Evolutionary conservation across 768 basidiomycete genomes (phyloP).

Genomic region (Boletellus emodensis): DNA sequence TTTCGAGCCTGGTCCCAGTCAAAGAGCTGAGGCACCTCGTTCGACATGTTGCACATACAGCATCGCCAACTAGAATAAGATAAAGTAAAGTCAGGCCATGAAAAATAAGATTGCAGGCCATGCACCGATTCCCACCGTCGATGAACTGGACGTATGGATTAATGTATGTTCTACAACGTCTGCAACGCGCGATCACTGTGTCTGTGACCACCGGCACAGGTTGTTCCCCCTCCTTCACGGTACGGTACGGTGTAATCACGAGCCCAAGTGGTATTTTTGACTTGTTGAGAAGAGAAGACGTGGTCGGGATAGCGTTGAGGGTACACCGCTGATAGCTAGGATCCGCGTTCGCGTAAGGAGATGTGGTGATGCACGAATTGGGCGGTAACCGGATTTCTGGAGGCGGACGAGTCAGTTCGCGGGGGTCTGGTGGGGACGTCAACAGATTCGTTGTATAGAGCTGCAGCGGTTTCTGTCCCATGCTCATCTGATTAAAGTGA

Average conservation of each 20-base stretch:
- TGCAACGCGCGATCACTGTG: conserved; percentile 92
- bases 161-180: conserved; percentile 94
- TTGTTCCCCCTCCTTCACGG: conserved; percentile 76
- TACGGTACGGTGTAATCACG: conserved; percentile 87
- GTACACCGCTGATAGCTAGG: conserved; percentile 90
- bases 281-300: conserved; percentile 81
- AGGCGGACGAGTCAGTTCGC: conserved; percentile 73
- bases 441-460: conserved; percentile 89
- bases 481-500: conserved; percentile 88
- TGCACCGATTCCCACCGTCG: conserved; percentile 89
- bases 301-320: conserved; percentile 88
- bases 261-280: conserved; percentile 87
- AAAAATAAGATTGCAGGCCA: conserved; percentile 2
- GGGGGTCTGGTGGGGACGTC: conserved; percentile 88
- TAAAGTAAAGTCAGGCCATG: conserved; percentile 1
- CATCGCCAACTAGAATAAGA: conserved; percentile 77
- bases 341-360: conserved; percentile 79
- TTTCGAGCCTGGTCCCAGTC: conserved; percentile 96
- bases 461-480: conserved; percentile 75
- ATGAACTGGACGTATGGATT: conserved; percentile 98
- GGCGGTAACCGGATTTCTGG: conserved; percentile 90
- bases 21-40: conserved; percentile 96
- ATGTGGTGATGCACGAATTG: conserved; percentile 73
- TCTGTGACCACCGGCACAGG: conserved; percentile 89
- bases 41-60: conserved; percentile 97